These are phyloP conservation scores for Tilletia setariae DNA, from an alignment of 1,284 basidiomycete species.

Conservation along the genomic window DNA sequence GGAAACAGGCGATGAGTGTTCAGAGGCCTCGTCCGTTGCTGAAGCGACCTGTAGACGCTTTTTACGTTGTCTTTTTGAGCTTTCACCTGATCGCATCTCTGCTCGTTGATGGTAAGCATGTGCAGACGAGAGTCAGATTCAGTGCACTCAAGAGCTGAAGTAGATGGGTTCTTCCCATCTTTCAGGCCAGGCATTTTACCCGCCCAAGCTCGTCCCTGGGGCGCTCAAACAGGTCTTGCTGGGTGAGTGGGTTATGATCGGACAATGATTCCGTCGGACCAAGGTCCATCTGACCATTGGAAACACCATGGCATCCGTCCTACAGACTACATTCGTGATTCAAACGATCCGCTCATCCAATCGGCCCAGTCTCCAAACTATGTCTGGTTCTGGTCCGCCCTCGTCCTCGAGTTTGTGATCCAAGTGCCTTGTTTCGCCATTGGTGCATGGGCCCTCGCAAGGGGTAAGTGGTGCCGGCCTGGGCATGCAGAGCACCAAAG, in stretches of 20 bases:
- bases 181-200: slow-evolving; percentile 24
- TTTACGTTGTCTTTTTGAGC: slow-evolving; percentile 25
- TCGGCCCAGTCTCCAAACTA: slow-evolving; percentile 22
- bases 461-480: slow-evolving; percentile 1
- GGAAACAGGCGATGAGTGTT: too few relatives aligned
- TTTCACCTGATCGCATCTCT: slow-evolving; percentile 23
- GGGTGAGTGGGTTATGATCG: slow-evolving; percentile 10
- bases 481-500: neutral
- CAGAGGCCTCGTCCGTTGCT: slow-evolving; percentile 13
- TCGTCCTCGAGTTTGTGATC: slow-evolving; percentile 25
- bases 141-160: neutral
- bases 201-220: slow-evolving; percentile 18
- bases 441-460: slow-evolving; percentile 22
- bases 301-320: too few relatives aligned
- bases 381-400: slow-evolving; percentile 25
- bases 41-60: slow-evolving; percentile 21
- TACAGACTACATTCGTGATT: slow-evolving; percentile 23
- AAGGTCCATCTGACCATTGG: too few relatives aligned
- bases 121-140: too few relatives aligned
- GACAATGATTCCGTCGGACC: too few relatives aligned
- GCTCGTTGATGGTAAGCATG: slow-evolving; percentile 25
- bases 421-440: slow-evolving; percentile 26
- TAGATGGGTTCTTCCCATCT: neutral
- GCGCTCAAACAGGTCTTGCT: slow-evolving; percentile 18
- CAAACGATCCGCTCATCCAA: slow-evolving; percentile 24